Evolutionary conservation across 805 yeast species (phyloP), one percentile per base, ranked within the genome.

Genomic region (Dipodascus geniculatus): DNA sequence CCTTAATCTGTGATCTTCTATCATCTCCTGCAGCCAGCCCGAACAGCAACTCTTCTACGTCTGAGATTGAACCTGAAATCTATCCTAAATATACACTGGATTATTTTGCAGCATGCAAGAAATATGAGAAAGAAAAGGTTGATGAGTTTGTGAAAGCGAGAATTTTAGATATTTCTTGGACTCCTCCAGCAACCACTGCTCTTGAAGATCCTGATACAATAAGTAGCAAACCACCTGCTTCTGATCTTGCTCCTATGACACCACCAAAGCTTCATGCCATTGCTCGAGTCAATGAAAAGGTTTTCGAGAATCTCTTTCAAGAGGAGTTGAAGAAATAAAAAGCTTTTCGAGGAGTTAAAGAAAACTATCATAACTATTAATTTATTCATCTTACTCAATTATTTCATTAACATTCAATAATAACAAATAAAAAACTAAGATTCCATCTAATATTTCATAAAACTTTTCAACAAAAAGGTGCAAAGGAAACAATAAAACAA

Each of bases 211-310:
- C 57, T 19, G 48, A 54, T 14, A 51, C 57, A 19, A 49, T 53
- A 4, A 23, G 42, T 48, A 35, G 50, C 8, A 23, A 38, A 4
- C 9, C 50, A 14, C 42, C 53, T 17, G 56, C 53, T 2, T 3
- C 47, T 22, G 48, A 55, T 17, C 31, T 49, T 8, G 49, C 48
- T 23, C 33, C 42, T 49, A 23, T 56, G 48, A 55, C 53, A 35
- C 49, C 47, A 23, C 59, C 59, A 2, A 55, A 50, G 38, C 52
- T 56, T 22, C 51, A 55, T 9, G 54, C 59, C n/a, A 50, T 56
- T 50, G 56, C 59, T 3, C 42, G 59, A 28, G 59, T 56, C 17
- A 49, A 55, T 3, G 57, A 53, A 33, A 56, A 56, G 42, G 58
- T 56, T 19, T 48, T 56, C 57, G 56, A 56, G 35, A 51, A 42